Base-by-base conservation (phyloP, 2,329 filamentous ascomycete genomes). In the Canariomyces notabilis region DNA sequence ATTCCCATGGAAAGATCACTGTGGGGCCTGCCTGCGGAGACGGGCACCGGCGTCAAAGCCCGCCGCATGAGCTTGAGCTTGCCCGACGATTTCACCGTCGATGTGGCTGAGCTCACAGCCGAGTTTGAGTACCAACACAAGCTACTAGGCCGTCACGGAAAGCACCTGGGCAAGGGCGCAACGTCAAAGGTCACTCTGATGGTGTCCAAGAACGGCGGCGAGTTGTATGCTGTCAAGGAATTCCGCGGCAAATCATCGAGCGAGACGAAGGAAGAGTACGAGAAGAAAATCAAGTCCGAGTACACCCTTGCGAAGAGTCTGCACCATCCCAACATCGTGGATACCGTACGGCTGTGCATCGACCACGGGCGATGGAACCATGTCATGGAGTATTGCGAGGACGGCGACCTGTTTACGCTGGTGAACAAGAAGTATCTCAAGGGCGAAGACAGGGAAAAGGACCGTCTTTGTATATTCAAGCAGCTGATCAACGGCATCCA, bases 241-340 rank as follows among this genome's bases (percentile, higher is more conserved):
- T 95, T 94, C 64, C 81, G 88, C 9, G 77, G 79, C 54, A 85
- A 86, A 64, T 81, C 81, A 29, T 74, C 76, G 26, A 74, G 76
- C 33, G 89, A 95, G 62, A 81, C 77, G 8, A 72, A 79, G 51
- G 76, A 80, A 22, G 87, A 93, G 41, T 94, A 94, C 64, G 79
- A 87, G 55, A 84, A 88, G 67, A 93, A 94, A 72, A 87, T 95
- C 70, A 94, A 91, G 66, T 90, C 87, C 1, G 89, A 95, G 63
- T 95, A 82, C 68, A 88, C 83, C 64, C 89, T 95, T 54, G 87
- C 87, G 50, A 90, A 90, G 70, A 88, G 85, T 54, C 69, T 90
- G 50, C 80, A 89, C 58, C 89, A 95, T 62, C 87, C 89, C 41
- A 95, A 95, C 64, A 87, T 95, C 57, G 85, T 95, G 53, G 79